These are phyloP conservation scores for Suillus fuscotomentosus DNA, from an alignment of 768 basidiomycete species.

Conservation along the genomic window DNA sequence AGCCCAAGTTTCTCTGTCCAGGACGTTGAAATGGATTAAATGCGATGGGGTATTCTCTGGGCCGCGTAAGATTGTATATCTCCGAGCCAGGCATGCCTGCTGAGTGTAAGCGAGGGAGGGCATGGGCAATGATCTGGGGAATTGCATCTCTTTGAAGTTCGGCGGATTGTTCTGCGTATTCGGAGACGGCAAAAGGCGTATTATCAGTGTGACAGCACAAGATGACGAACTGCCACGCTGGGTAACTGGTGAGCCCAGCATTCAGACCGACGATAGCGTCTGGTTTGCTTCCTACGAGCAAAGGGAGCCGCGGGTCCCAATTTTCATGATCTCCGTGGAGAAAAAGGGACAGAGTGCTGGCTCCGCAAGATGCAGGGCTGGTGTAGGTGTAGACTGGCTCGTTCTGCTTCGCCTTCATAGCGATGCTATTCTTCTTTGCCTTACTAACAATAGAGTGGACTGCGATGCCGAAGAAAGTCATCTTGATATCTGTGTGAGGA, in stretches of 20 bases:
- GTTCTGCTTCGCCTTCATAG: slow-evolving; percentile 26
- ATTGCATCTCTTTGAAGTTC: slow-evolving; percentile 29
- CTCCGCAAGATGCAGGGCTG: slow-evolving; percentile 36
- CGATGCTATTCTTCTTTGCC: slow-evolving; percentile 30
- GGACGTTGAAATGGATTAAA: slow-evolving; percentile 34
- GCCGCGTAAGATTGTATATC: slow-evolving; percentile 21
- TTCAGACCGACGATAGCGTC: slow-evolving; percentile 44
- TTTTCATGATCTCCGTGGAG: slow-evolving; percentile 29
- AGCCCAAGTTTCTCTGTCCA: slow-evolving; percentile 27
- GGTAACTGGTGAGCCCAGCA: slow-evolving; percentile 38
- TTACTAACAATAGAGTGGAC: slow-evolving; percentile 31
- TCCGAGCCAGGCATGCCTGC: slow-evolving; percentile 16
- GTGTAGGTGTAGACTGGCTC: slow-evolving; percentile 34
- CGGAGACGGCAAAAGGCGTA: slow-evolving; percentile 33
- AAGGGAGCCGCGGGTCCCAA: slow-evolving; percentile 24
- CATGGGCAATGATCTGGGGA: slow-evolving; percentile 27
- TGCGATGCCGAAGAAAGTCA: slow-evolving; percentile 39
- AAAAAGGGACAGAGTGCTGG: slow-evolving; percentile 37
- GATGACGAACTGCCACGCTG: slow-evolving; percentile 37
- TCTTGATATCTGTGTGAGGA: slow-evolving; percentile 43
- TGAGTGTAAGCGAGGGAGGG: slow-evolving; percentile 19
- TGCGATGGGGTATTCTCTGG: slow-evolving; percentile 28
- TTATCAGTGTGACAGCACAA: slow-evolving; percentile 27
- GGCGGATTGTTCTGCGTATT: slow-evolving; percentile 37
- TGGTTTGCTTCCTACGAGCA: slow-evolving; percentile 23